Conservation (phyloP, 495 filamentous ascomycete genomes). For the Lasiosphaeriaceae sp. region DNA sequence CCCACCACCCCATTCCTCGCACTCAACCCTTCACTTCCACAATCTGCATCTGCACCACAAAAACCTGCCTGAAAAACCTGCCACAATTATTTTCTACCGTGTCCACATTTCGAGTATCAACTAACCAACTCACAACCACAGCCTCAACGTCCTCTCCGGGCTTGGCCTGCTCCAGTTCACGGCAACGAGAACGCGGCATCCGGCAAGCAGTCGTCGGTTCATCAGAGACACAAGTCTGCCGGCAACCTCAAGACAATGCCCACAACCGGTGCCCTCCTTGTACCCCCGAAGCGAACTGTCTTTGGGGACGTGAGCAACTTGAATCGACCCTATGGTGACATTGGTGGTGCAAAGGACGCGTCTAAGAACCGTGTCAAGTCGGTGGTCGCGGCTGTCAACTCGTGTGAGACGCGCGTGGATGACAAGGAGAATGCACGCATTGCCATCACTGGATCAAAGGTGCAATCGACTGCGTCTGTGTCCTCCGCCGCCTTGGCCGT, state of each 20-base stretch:
- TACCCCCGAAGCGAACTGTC: constrained; percentile 66
- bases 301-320: constrained; percentile 82
- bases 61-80: too few species aligned
- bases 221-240: constrained; percentile 79
- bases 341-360: constrained; percentile 46
- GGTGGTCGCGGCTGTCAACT: constrained; percentile 25
- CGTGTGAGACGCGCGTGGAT: constrained; percentile 47
- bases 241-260: constrained; percentile 58
- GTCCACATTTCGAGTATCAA: too few species aligned
- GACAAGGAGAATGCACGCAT: constrained; percentile 35
- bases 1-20: not conserved
- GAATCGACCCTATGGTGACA: constrained; percentile 45
- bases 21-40: not conserved
- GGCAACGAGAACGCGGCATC: constrained; percentile 72
- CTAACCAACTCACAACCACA: constrained; percentile 25
- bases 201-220: constrained; percentile 56
- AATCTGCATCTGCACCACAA: too few species aligned
- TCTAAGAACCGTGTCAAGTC: constrained; percentile 20
- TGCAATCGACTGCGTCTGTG: constrained; percentile 1
- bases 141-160: constrained; percentile 68
- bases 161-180: constrained; percentile 51
- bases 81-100: too few species aligned
- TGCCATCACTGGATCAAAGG: constrained; percentile 10
- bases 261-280: constrained; percentile 58
- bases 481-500: not conserved